Evolutionary conservation across 805 yeast species (phyloP).

Genomic region (Monosporozyma unispora): DNA sequence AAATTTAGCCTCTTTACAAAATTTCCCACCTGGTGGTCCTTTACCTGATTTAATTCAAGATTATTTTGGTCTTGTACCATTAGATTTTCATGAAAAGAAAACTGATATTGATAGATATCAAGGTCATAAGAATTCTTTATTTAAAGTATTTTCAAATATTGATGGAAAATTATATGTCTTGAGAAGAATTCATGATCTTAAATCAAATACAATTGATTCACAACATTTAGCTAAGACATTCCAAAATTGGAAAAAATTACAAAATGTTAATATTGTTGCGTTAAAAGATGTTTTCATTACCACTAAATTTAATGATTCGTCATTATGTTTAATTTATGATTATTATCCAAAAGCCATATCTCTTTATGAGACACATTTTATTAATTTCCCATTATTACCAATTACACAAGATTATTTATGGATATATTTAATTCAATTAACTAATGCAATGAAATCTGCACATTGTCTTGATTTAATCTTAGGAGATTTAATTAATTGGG

Average conservation of each 20-base stretch:
- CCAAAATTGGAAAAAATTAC: slow-evolving; percentile 55
- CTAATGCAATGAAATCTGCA: slow-evolving; percentile 55
- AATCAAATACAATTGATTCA: slow-evolving; percentile 40
- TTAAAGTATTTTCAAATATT: slow-evolving; percentile 68
- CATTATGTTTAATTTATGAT: slow-evolving; percentile 73
- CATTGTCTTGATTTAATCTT: slow-evolving; percentile 50
- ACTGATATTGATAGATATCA: slow-evolving; percentile 32
- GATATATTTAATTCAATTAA: slow-evolving; percentile 67
- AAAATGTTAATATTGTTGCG: slow-evolving; percentile 47
- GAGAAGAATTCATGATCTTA: slow-evolving; percentile 60
- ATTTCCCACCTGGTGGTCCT: slow-evolving; percentile 35
- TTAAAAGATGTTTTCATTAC: slow-evolving; percentile 80
- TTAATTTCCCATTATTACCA: slow-evolving; percentile 23
- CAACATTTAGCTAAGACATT: slow-evolving; percentile 45
- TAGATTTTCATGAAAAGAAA: slow-evolving; percentile 43
- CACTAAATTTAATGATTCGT: slow-evolving; percentile 71
- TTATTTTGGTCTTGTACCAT: slow-evolving; percentile 78
- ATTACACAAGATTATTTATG: slow-evolving; percentile 62
- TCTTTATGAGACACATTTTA: slow-evolving; percentile 57
- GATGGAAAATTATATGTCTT: slow-evolving; percentile 75
- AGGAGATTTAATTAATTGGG: slow-evolving; percentile 51
- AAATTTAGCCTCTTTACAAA: slow-evolving; percentile 73
- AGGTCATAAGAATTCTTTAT: slow-evolving; percentile 52
- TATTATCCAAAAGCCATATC: slow-evolving; percentile 73
- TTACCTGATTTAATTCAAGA: slow-evolving; percentile 72